Base-by-base conservation (phyloP, 2,329 filamentous ascomycete species). In the Penicillium capsulatum region DNA sequence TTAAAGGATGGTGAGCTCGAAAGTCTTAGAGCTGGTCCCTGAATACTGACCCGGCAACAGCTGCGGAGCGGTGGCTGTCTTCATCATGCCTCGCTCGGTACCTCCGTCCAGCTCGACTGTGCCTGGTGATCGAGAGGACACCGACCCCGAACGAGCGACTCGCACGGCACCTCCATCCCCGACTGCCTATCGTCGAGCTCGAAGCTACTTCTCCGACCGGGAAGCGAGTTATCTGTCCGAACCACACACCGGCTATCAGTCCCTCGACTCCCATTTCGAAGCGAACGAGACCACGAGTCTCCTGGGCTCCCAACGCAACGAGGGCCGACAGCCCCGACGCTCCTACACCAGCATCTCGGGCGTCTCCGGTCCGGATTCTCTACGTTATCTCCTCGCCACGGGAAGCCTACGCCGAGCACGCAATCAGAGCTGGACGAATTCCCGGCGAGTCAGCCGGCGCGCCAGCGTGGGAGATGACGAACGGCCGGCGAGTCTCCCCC, bases 391-490 rank as follows among this genome's bases (percentile, higher is more conserved):
- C 19, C 55, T 64, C 30, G 47, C 58, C 4, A 53, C 59, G 2
- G 61, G 63, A 2, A 68, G 62, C 31, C 36, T 67, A 15, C 65
- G 65, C 22, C 63, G 62, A 14, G 61, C 66, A 14, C 62, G 61
- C 17, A 65, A 73, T 38, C 69, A 72, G 42, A 77, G 72, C 46
- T 68, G 75, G 29, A 61, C 67, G 5, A 70, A 69, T 41, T 78
- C 75, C 13, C 70, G 75, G 28, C 77, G 84, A 13, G 47, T 63
- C 9, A 60, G 55, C 35, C 58, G 57, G 3, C 57, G 70, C 86
- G 16, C 11, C 10, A 45, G 42, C 29, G 9, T 36, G 17, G 17
- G 30, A 19, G 76, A 70, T 86, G 50, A 59, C 51, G 40, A 71
- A 68, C 43, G 38, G 7, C 40, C 39, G 3, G 51, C 51, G 14